Evolutionary conservation across 306 rosid genomes (phyloP).

Genomic region (Morella rubra): DNA sequence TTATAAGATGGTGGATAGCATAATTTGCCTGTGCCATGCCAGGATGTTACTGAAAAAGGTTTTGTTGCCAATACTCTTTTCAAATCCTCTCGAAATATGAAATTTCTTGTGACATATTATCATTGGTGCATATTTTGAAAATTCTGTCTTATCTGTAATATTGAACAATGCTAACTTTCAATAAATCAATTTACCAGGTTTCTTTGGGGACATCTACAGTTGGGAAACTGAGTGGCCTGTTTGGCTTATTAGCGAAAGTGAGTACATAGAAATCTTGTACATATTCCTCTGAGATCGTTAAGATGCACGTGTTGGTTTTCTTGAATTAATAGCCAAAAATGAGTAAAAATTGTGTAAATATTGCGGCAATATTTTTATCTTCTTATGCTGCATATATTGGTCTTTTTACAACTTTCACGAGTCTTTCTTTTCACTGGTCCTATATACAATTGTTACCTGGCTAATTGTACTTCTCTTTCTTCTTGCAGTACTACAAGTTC

Average conservation of each 20-base stretch:
- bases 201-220: slow-evolving; percentile 51
- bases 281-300: slow-evolving; percentile 7
- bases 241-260: slow-evolving; percentile 55
- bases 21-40: background rate
- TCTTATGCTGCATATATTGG: no score
- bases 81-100: background rate
- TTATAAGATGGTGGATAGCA: background rate
- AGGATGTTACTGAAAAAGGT: background rate
- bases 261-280: slow-evolving; percentile 36
- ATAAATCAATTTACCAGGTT: slow-evolving; percentile 46
- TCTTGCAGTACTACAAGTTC: slow-evolving; percentile 67
- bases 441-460: background rate
- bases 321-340: background rate
- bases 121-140: slow-evolving; percentile 14
- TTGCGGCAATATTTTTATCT: no score
- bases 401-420: no score
- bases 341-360: no score
- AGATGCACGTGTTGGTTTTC: background rate
- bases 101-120: background rate
- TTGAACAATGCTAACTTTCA: slow-evolving; percentile 30
- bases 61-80: background rate
- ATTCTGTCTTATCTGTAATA: background rate
- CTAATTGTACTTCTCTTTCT: slow-evolving; percentile 30
- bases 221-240: slow-evolving; percentile 36
- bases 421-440: background rate